These are phyloP conservation scores for Boletus pseudopeckii DNA, from an alignment of 768 basidiomycete species.

Conservation along the genomic window DNA sequence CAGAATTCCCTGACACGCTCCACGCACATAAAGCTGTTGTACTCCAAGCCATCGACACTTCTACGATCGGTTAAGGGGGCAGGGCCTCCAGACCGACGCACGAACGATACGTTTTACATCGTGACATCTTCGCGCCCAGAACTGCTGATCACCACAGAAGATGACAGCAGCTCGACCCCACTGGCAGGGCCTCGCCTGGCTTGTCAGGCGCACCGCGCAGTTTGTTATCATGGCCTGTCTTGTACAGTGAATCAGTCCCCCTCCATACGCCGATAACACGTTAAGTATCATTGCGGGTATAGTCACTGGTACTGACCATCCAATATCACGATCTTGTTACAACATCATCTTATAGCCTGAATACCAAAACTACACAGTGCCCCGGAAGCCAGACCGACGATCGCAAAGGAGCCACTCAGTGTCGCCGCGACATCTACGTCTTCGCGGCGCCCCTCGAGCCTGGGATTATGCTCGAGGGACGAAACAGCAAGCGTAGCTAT, in stretches of 20 bases:
- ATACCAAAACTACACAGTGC: constrained; percentile 79
- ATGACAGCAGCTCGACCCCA: constrained; percentile 57
- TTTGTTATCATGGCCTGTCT: constrained; percentile 7
- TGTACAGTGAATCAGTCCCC: neutral
- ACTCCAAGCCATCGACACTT: neutral
- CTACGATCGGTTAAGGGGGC: no score
- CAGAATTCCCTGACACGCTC: no score
- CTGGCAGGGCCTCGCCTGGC: no score
- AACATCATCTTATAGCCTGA: constrained; percentile 55
- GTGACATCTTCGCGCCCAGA: constrained; percentile 79
- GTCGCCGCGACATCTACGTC: constrained; percentile 87
- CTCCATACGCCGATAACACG: neutral
- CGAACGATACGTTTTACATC: constrained; percentile 73
- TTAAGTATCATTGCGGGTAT: neutral
- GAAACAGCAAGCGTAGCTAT: constrained; percentile 80
- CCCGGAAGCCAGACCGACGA: constrained; percentile 70
- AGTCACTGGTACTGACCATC: neutral
- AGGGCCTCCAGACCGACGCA: constrained; percentile 47
- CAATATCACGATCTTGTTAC: neutral
- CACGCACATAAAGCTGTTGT: neutral
- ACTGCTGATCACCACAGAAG: constrained; percentile 69
- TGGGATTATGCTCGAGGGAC: constrained; percentile 75
- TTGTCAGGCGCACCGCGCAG: constrained; percentile 60
- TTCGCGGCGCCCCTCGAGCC: constrained; percentile 60
- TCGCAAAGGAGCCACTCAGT: constrained; percentile 72